Percentiles rank a stretch among this genome's conserved stretches.
Conservation (phyloP, 139 green algal species). For the Tetraselmis striata region DNA sequence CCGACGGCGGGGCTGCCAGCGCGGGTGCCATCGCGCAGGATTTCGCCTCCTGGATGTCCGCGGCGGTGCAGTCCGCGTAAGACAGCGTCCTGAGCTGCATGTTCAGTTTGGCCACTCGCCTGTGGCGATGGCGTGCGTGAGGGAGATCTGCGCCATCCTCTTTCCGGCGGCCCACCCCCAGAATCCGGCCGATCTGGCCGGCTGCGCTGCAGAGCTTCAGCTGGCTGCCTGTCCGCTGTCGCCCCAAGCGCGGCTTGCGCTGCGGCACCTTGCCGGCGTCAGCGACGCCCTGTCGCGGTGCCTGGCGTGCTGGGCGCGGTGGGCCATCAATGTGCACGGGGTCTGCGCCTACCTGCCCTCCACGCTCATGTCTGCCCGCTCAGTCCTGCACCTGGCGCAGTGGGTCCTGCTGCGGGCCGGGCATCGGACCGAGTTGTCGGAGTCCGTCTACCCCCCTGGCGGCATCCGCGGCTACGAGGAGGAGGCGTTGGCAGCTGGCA, state of each 20-base stretch:
- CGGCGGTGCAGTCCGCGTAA: no score
- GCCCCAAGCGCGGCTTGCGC: background rate
- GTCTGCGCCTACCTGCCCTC: background rate
- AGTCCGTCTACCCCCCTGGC: background rate
- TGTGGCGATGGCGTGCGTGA: background rate
- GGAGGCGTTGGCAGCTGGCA: no score
- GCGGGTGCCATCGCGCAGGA: no score
- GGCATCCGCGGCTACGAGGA: background rate
- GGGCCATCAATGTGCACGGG: background rate
- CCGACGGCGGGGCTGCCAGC: no score
- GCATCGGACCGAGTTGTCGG: background rate
- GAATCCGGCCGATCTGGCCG: no score
- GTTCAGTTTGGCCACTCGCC: background rate
- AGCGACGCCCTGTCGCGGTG: background rate
- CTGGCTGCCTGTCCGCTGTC: no score
- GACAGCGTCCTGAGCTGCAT: no score
- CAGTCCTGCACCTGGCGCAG: background rate
- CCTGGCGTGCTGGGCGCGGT: background rate
- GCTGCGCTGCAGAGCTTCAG: no score
- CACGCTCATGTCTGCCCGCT: background rate
- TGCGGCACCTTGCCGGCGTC: background rate
- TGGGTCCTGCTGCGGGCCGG: background rate
- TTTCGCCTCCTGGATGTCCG: no score
- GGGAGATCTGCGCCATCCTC: background rate
- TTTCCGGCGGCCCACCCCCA: background rate